Conservation (phyloP, 768 basidiomycete species). For the Macrolepiota dolichaula region DNA sequence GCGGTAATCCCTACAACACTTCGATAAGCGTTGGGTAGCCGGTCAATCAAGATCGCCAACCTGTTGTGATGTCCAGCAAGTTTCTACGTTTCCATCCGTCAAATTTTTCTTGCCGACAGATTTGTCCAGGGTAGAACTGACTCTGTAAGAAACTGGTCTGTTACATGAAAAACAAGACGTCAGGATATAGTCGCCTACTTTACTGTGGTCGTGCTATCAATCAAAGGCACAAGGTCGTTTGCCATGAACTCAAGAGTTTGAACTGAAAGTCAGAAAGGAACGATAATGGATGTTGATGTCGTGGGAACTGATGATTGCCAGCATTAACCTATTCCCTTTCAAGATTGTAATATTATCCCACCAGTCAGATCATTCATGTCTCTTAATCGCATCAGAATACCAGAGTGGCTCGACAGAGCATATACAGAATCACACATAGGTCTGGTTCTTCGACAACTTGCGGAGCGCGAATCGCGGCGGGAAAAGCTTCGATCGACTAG, state of each 20-base stretch:
- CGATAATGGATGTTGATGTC: constrained; percentile 5
- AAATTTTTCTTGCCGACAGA: constrained; percentile 68
- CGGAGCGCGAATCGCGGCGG: constrained; percentile 32
- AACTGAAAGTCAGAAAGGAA: too few relatives aligned
- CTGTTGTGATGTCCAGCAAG: constrained; percentile 85
- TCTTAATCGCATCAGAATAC: constrained; percentile 3
- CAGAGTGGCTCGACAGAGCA: constrained; percentile 29
- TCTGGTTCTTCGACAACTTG: constrained; percentile 29
- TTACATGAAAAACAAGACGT: neutral
- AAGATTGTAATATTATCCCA: neutral
- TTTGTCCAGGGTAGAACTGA: constrained; percentile 78
- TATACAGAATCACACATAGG: constrained; percentile 19
- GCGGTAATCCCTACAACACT: constrained; percentile 65
- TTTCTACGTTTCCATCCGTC: constrained; percentile 68
- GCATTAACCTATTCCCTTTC: neutral
- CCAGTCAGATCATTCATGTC: neutral
- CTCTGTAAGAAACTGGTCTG: constrained; percentile 38
- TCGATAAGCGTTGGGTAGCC: neutral
- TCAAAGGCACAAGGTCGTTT: constrained; percentile 32
- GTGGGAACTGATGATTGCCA: constrained; percentile 5
- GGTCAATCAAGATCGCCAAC: constrained; percentile 26
- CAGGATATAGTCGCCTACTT: constrained; percentile 38
- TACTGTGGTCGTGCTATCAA: constrained; percentile 42
- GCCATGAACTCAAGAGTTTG: constrained; percentile 15
- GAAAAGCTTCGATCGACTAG: constrained; percentile 26